A percentile compares a stretch with the other conserved stretches of the same genome.
phyloP scores from a whole-genome alignment of 495 filamentous ascomycete genomes.

The Penicillium atrosanguineum region DNA sequence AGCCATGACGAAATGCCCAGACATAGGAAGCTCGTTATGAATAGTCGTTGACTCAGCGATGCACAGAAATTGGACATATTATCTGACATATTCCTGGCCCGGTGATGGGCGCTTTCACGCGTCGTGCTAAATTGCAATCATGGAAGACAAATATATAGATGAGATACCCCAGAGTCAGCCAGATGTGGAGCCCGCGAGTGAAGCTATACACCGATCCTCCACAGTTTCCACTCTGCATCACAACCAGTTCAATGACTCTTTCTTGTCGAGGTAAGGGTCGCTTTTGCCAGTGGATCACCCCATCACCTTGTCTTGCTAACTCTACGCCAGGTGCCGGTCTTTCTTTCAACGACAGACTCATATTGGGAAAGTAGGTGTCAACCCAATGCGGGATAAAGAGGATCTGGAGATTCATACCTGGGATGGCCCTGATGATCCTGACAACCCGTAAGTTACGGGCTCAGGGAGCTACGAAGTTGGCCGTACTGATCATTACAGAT shows the following conservation, averaged over 20 bases:
- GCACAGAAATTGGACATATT: neutral
- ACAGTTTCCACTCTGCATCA: slow-evolving; percentile 5
- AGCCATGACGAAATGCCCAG: neutral
- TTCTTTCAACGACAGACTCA: slow-evolving; percentile 1
- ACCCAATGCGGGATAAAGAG: slow-evolving; percentile 14
- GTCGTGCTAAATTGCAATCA: neutral
- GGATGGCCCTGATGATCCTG: slow-evolving; percentile 32
- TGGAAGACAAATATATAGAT: neutral
- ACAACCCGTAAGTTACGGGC: slow-evolving; percentile 20
- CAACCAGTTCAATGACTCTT: slow-evolving; percentile 1
- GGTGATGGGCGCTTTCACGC: neutral
- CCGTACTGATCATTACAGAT: neutral
- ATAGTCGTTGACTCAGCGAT: slow-evolving; percentile 3
- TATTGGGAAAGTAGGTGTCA: slow-evolving; percentile 25
- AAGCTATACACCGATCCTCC: slow-evolving; percentile 2
- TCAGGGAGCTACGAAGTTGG: no score
- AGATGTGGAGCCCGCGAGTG: neutral
- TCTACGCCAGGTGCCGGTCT: neutral
- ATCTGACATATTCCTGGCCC: neutral
- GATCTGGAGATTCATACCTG: slow-evolving; percentile 35
- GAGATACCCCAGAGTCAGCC: neutral
- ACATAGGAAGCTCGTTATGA: neutral
- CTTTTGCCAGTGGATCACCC: no score
- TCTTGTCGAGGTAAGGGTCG: neutral
- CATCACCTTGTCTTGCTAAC: neutral